phyloP scores from a whole-genome alignment of 176 grass and related monocot genomes.

The Pontederia paniculata region DNA sequence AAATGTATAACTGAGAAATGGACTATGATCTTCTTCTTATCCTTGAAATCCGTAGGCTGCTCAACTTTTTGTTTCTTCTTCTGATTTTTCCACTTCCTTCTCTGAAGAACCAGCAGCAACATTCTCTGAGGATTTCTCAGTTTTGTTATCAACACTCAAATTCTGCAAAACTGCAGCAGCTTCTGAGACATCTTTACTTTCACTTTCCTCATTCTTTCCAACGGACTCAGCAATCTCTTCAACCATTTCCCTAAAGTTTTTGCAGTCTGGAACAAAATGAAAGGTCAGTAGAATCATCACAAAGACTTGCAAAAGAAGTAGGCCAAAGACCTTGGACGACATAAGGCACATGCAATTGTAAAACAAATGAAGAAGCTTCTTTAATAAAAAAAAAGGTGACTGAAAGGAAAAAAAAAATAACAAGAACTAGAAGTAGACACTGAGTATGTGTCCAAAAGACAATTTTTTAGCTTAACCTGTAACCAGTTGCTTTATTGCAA shows the following conservation, averaged over 20 bases:
- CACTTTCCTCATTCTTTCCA: conserved; percentile 12
- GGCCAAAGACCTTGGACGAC: too few species aligned
- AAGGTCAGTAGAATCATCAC: background rate
- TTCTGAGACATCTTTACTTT: conserved; percentile 17
- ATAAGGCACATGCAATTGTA: too few species aligned
- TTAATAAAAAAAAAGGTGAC: too few species aligned
- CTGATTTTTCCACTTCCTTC: background rate
- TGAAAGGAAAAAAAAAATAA: too few species aligned
- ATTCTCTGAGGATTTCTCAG: background rate
- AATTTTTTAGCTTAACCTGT: too few species aligned
- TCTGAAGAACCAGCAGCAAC: background rate
- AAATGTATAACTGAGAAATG: too few species aligned
- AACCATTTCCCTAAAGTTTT: conserved; percentile 22
- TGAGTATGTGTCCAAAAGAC: too few species aligned
- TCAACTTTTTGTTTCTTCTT: background rate
- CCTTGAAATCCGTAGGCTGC: background rate
- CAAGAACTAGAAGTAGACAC: too few species aligned
- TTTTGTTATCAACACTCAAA: conserved; percentile 29
- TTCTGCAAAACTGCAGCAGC: conserved; percentile 14
- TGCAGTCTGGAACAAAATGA: conserved; percentile 5
- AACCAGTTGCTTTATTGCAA: too few species aligned
- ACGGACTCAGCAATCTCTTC: conserved; percentile 2
- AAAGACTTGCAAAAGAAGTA: background rate
- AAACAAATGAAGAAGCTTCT: too few species aligned
- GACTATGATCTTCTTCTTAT: too few species aligned